Base-by-base conservation (phyloP, 163 green algal genomes). In the Scenedesmus sp. region DNA sequence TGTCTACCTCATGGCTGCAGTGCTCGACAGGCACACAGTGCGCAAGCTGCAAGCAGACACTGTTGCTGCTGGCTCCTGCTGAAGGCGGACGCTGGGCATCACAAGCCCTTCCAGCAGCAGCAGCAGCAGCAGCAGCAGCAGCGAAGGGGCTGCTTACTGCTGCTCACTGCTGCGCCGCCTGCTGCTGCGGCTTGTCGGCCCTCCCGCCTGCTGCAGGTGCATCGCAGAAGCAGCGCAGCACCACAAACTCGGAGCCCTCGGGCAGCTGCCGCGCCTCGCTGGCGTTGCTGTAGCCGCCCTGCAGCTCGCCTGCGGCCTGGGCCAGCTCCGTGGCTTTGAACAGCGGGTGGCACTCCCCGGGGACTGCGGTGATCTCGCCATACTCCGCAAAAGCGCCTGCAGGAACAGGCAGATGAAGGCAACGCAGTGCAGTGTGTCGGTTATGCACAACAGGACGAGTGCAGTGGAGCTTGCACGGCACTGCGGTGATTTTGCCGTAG, bases 181-280 rank as follows among this genome's bases (percentile, higher is more conserved):
- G 70, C 70, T 79, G 70, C 70, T 13, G 70, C 23, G 70, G 23
- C 70, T 79, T 79, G 70, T 79, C 70, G 12, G 70, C 70, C 23
- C 70, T 23, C 23, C 70, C 70, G 23, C 70, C 70, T 79, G 70
- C 70, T 79, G 70, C 5, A 16, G 70, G 70, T 2, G 23, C 70
- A 5, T 79, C 70, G 13, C 20, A 52, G 23, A 79, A 73, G 83
- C 57, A 91, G 3, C 56, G n/a, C 59, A 91, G 55, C 12, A 82
- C 87, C 57, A 91, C 76, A 81, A 91, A 91, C 76, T 91, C 87
- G 15, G 56, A 46, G 52, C 87, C 87, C 74, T 76, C 55, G 5
- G 20, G 20, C 23, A 91, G 76, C 56, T 77, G 15, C 26, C 87
- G 74, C 56, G 60, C 59, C 57, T 91, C 76, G 1, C 16, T 62